Conservation (phyloP, 352 stramenopile species). For the Phytopythium helicoides region DNA sequence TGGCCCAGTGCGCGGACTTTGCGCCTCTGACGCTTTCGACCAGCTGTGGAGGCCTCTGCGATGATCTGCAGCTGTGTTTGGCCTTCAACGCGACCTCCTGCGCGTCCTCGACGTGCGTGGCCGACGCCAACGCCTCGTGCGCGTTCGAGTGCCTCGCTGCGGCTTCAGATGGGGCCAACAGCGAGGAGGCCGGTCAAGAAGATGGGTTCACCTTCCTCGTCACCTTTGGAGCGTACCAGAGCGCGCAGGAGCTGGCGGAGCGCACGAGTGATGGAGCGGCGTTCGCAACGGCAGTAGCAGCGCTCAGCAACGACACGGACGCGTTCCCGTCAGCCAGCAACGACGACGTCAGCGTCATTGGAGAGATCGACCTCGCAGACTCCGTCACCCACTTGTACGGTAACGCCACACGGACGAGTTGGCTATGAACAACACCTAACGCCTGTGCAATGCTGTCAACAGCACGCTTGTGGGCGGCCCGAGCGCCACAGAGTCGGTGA, state of each 20-base stretch:
- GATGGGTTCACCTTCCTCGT: slow-evolving; percentile 21
- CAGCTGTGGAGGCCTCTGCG: slow-evolving; percentile 14
- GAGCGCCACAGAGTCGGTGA: slow-evolving; percentile 19
- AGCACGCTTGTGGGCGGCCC: slow-evolving; percentile 16
- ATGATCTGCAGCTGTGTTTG: slow-evolving; percentile 14
- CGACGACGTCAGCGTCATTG: slow-evolving; percentile 18
- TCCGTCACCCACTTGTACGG: slow-evolving; percentile 27
- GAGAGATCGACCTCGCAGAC: slow-evolving; percentile 17
- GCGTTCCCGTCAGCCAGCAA: slow-evolving; percentile 31
- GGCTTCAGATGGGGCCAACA: slow-evolving; percentile 3
- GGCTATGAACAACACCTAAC: background rate
- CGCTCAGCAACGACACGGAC: slow-evolving; percentile 16
- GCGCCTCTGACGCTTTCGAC: slow-evolving; percentile 16
- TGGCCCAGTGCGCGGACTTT: background rate
- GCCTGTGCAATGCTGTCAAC: background rate
- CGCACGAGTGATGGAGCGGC: slow-evolving; percentile 12
- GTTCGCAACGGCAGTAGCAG: slow-evolving; percentile 10
- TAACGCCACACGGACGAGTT: background rate
- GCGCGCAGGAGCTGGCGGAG: slow-evolving; percentile 18
- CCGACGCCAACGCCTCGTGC: slow-evolving; percentile 8
- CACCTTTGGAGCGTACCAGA: slow-evolving; percentile 25
- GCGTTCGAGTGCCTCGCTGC: slow-evolving; percentile 16
- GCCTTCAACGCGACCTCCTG: slow-evolving; percentile 17
- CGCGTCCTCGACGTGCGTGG: slow-evolving; percentile 8
- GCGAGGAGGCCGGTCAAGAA: slow-evolving; percentile 6